Conservation (phyloP, 495 filamentous ascomycete species). For the Annulohypoxylon bovei region DNA sequence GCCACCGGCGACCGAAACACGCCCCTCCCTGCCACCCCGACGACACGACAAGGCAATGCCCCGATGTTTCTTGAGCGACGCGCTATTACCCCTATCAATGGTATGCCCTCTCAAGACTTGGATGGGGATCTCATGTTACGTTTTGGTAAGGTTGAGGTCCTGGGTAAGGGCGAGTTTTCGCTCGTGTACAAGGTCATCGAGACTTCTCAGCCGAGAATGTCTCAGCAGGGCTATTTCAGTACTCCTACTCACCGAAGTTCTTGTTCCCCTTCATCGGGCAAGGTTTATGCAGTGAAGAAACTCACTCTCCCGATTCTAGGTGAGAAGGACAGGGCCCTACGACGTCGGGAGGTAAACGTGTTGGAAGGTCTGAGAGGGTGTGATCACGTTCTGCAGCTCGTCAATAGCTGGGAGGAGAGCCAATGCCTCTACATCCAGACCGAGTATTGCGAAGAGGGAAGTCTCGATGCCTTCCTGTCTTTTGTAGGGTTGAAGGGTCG, state of each 20-base stretch:
- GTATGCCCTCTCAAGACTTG: slow-evolving; percentile 59
- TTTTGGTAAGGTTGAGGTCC: slow-evolving; percentile 78
- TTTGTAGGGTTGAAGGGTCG: slow-evolving; percentile 82
- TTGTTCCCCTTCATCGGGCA: slow-evolving; percentile 53
- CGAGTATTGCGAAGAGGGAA: slow-evolving; percentile 93
- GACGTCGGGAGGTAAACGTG: slow-evolving; percentile 81
- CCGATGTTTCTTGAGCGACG: slow-evolving; percentile 38
- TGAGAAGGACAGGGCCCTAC: slow-evolving; percentile 75
- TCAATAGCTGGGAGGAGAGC: slow-evolving; percentile 86
- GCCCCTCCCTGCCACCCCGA: slow-evolving; percentile 81
- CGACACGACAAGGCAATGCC: slow-evolving; percentile 65
- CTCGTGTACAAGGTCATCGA: slow-evolving; percentile 82
- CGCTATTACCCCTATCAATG: slow-evolving; percentile 57
- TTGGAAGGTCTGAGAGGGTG: slow-evolving; percentile 74
- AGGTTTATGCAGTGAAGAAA: slow-evolving; percentile 94
- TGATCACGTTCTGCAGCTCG: slow-evolving; percentile 83
- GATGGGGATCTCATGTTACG: slow-evolving; percentile 73
- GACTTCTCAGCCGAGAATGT: slow-evolving; percentile 39
- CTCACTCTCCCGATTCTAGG: slow-evolving; percentile 80
- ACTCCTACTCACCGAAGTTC: slow-evolving; percentile 47
- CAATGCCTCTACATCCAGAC: slow-evolving; percentile 92
- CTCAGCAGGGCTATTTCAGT: slow-evolving; percentile 40
- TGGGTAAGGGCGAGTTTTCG: slow-evolving; percentile 92
- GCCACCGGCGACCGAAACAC: slow-evolving; percentile 41
- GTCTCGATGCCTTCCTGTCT: slow-evolving; percentile 81